Base-by-base conservation (phyloP, 1,284 basidiomycete genomes). In the Singerocomus rubriflavus region DNA sequence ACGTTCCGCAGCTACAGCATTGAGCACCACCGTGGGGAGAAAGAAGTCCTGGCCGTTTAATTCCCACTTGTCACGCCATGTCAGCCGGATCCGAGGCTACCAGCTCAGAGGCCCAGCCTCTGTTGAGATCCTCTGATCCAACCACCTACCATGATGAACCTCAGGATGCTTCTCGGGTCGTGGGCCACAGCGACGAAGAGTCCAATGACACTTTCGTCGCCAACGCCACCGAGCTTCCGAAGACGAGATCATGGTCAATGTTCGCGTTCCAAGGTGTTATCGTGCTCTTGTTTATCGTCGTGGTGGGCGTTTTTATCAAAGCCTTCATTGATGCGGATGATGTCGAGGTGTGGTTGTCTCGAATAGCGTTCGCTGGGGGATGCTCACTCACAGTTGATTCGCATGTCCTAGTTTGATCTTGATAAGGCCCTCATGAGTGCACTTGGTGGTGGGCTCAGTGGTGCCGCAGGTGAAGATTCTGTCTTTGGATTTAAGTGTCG, bases 391-490 rank as follows among this genome's bases (percentile, higher is more conserved):
- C 33, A 35, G 6, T 35, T 29, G 37, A 27, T 17, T 38, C 36
- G n/a, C 35, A 7, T 31, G n/a, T 11, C 17, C 31, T 54, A 93
- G 82, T 93, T 95, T 60, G 91, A 95, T 65, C 71, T 89, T 9
- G 72, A 73, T 31, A 78, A 80, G 25, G 88, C 93, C 0, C 70
- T 93, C 57, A 88, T 82, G 71, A 81, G 75, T 41, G 93, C 93
- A 6, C 74, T 90, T 0, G 92, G 93, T 8, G 92, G 93, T 31
- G 92, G 91, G 2, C 67, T 93, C 42, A 91, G 88, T 54, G 91
- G 91, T 48, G 91, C 91, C 27, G 87, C 86, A 57, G 88, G 84
- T 81, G 60, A 55, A 72, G 6, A 17, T 26, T 25, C 31, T 10
- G 21, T 25, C 30, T 13, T 2, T 17, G 8, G 13, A 6, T 12